These are phyloP conservation scores for Thelephora terrestris DNA, from an alignment of 1,284 basidiomycete species.

Conservation along the genomic window DNA sequence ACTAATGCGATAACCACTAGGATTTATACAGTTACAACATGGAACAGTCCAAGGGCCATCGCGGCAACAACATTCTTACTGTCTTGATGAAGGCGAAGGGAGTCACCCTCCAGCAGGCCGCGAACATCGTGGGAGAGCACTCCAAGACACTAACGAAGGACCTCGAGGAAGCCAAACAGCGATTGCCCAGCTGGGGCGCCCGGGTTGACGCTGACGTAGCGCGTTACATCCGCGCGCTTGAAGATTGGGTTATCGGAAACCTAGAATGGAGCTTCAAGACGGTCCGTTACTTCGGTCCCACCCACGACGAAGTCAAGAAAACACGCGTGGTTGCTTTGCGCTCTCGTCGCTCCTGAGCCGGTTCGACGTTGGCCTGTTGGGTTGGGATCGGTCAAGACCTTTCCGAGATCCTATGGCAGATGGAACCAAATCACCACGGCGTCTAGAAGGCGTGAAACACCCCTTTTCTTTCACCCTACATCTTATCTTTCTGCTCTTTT, in stretches of 20 bases:
- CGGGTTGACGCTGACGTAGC: slow-evolving; percentile 37
- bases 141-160: slow-evolving; percentile 39
- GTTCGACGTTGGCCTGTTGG: too few relatives aligned
- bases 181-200: slow-evolving; percentile 39
- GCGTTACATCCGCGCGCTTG: slow-evolving; percentile 22
- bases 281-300: slow-evolving; percentile 43
- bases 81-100: slow-evolving; percentile 50
- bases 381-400: too few relatives aligned
- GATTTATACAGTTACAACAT: slow-evolving; percentile 67
- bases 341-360: not conserved
- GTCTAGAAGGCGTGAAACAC: too few relatives aligned
- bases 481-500: too few relatives aligned
- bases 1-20: slow-evolving; percentile 22
- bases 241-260: slow-evolving; percentile 13
- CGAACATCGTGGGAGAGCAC: slow-evolving; percentile 44
- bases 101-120: slow-evolving; percentile 45
- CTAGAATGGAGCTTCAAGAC: slow-evolving; percentile 50
- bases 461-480: too few relatives aligned
- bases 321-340: slow-evolving; percentile 29
- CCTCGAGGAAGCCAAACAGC: slow-evolving; percentile 36
- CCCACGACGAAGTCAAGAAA: slow-evolving; percentile 34
- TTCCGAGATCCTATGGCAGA: too few relatives aligned
- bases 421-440: too few relatives aligned
- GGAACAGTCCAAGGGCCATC: slow-evolving; percentile 61
- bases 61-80: slow-evolving; percentile 56